A percentile compares a stretch with the other conserved stretches of the same genome.
phyloP scores from a whole-genome alignment of 1,284 basidiomycete species.

The Austroboletus novae-zelandiae region DNA sequence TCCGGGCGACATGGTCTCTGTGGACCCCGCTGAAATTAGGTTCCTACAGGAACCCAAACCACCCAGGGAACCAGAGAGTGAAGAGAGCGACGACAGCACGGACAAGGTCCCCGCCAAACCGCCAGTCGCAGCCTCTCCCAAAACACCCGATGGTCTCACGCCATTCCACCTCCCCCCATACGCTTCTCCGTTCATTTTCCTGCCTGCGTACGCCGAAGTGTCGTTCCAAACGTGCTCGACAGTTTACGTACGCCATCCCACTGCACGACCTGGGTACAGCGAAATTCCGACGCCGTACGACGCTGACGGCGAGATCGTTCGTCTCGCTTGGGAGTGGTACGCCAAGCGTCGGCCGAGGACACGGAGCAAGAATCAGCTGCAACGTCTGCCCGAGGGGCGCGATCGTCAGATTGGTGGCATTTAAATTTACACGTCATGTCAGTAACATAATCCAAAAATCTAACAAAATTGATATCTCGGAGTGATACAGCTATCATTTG shows the following conservation, averaged over 20 bases:
- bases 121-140: constrained; percentile 3
- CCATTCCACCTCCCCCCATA: constrained; percentile 89
- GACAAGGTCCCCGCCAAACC: background rate
- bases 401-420: constrained; percentile 26
- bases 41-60: constrained; percentile 57
- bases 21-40: constrained; percentile 79
- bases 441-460: background rate
- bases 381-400: constrained; percentile 67
- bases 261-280: constrained; percentile 87
- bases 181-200: constrained; percentile 90
- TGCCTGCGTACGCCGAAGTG: constrained; percentile 93
- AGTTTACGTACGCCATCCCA: constrained; percentile 94
- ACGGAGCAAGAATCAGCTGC: constrained; percentile 63
- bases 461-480: background rate
- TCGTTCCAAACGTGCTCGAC: constrained; percentile 91
- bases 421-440: constrained; percentile 3
- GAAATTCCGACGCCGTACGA: constrained; percentile 94
- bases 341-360: constrained; percentile 69
- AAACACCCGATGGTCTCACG: constrained; percentile 40
- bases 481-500: too few relatives aligned
- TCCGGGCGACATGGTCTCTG: constrained; percentile 92
- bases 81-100: constrained; percentile 1
- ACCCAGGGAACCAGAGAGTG: constrained; percentile 16
- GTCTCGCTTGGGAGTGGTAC: constrained; percentile 92
- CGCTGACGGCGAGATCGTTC: constrained; percentile 87